A percentile compares a stretch with the other conserved stretches of the same genome.
These are phyloP conservation scores for Chytriomyces hyalinus DNA, from an alignment of 192 early-diverging fungal genomes.

Conservation along the genomic window DNA sequence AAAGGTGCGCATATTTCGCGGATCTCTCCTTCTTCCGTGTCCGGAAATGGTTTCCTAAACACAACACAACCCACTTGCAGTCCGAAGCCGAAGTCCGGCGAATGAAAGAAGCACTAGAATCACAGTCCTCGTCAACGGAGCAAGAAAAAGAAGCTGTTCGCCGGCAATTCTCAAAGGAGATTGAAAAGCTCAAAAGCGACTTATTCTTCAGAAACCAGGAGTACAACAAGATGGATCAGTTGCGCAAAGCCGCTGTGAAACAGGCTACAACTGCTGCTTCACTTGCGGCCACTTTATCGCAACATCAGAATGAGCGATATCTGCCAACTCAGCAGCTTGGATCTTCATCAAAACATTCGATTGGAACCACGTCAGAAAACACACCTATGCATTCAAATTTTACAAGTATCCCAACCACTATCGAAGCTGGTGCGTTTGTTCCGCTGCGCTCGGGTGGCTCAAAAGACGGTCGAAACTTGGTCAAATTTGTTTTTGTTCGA, in stretches of 20 bases:
- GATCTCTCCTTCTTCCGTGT: too few species aligned
- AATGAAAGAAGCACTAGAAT: not conserved
- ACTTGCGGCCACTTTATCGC: not conserved
- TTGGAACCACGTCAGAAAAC: not conserved
- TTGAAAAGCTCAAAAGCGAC: not conserved
- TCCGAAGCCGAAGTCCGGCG: not conserved
- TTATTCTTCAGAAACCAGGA: not conserved
- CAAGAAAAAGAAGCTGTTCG: conserved; percentile 1
- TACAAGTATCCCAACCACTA: not conserved
- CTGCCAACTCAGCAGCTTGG: not conserved
- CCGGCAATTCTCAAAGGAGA: conserved; percentile 11
- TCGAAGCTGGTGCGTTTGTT: not conserved
- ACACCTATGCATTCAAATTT: not conserved
- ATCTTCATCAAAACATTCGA: not conserved
- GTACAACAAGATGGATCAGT: not conserved
- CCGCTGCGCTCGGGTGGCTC: not conserved
- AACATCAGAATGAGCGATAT: not conserved
- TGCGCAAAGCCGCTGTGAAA: not conserved
- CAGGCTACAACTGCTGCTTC: not conserved
- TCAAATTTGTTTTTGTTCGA: not conserved
- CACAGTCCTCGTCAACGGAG: not conserved
- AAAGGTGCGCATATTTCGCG: not conserved
- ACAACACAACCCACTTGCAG: not conserved
- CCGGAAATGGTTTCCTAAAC: too few species aligned
- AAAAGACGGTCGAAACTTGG: too few species aligned